Conservation (phyloP, 2,329 filamentous ascomycete genomes). For the Alternaria burnsii region DNA sequence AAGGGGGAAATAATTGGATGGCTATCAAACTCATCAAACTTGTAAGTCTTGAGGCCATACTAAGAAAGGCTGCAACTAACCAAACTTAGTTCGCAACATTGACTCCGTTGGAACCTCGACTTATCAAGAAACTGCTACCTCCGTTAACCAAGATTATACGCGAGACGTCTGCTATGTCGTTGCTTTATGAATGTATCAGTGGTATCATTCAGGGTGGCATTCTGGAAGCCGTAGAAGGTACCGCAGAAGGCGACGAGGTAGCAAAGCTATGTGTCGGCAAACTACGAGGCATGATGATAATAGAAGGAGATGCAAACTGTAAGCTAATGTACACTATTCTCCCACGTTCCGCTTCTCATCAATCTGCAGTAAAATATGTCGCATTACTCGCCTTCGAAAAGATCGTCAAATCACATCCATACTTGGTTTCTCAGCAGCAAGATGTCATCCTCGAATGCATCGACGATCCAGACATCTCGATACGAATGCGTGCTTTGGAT, state of each 20-base stretch:
- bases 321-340: conserved; percentile 52
- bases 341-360: conserved; percentile 20
- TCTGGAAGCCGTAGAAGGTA: conserved; percentile 80
- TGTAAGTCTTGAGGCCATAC: conserved; percentile 59
- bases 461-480: conserved; percentile 94
- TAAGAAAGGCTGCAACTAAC: conserved; percentile 17
- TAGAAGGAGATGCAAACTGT: conserved; percentile 94
- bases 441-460: conserved; percentile 97
- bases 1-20: conserved; percentile 99
- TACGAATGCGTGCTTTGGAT: conserved; percentile 89
- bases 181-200: conserved; percentile 97
- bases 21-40: conserved; percentile 99
- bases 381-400: conserved; percentile 94
- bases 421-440: conserved; percentile 88
- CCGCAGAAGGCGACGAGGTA: conserved; percentile 86
- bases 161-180: conserved; percentile 96
- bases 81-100: conserved; percentile 82
- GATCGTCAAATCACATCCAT: conserved; percentile 87
- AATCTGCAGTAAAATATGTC: conserved; percentile 85
- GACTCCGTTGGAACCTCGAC: conserved; percentile 87
- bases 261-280: conserved; percentile 92
- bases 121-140: conserved; percentile 89
- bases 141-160: conserved; percentile 92
- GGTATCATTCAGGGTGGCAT: conserved; percentile 98
- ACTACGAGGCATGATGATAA: conserved; percentile 89